Base-by-base conservation (phyloP, 805 yeast species). In the Teunomyces aglyptinius region DNA sequence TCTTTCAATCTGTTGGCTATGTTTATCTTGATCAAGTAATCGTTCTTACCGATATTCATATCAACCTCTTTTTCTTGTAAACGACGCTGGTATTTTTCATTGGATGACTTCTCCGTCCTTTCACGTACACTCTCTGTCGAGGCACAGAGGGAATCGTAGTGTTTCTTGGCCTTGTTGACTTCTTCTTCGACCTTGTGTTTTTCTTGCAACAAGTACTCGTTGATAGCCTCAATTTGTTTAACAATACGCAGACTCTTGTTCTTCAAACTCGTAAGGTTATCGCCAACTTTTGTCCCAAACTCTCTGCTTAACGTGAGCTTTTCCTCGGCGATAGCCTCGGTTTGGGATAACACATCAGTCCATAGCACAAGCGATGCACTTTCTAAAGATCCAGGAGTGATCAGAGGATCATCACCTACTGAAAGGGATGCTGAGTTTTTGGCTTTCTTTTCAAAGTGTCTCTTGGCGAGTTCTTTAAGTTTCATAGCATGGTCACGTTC, bases 311-410 rank as follows among this genome's bases (percentile, higher is more conserved):
- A 75, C 43, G 75, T 67, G 20, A 63, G 61, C 54, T 82, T 83
- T 55, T 87, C 95, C 44, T 75, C 79, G 31, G 96, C 85, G 32
- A 87, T 78, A 19, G 76, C 70, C 64, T 91, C 97, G 1, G 96
- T 88, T 59, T 89, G 94, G 3, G 86, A 76, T 49, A 92, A 75
- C 5, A 91, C 79, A 52, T 89, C 96, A 38, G 80, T 89, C 99
- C 99, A 92, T 1, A 96, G 80, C 10, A 88, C 96, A 51, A 91
- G 68, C 12, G 87, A 75, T 0, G 97, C 96, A 52, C 87, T 78
- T 61, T 94, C 98, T 42, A 92, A 71, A 0, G 97, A 89, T 0
- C 99, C 99, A 0, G 99, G 98, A 0, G 99, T 94, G 36, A 88
- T 79, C 35, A 82, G 78, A 0, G 99, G 99, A 13, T 80, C 79